Evolutionary conservation across 176 grass and related monocot genomes (phyloP).

Genomic region (Echinochloa phyllopogon): DNA sequence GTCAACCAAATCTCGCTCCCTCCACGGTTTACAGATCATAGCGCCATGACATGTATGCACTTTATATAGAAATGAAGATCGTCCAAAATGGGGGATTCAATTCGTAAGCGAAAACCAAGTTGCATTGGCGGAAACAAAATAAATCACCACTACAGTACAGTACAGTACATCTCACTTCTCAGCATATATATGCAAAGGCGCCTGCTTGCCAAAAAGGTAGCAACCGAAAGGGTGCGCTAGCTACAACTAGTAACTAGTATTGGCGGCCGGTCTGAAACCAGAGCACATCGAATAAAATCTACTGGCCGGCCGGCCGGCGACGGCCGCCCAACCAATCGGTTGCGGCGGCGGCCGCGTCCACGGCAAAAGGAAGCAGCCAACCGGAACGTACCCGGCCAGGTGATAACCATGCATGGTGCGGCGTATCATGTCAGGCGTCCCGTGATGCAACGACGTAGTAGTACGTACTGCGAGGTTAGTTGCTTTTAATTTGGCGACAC

Average conservation of each 20-base stretch:
- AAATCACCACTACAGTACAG: no score
- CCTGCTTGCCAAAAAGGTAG: neutral
- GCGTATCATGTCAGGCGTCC: constrained; percentile 5
- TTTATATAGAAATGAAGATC: no score
- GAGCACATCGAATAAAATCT: neutral
- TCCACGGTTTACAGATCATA: no score
- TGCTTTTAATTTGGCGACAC: neutral
- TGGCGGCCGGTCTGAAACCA: neutral
- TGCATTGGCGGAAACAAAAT: no score
- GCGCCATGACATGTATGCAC: no score
- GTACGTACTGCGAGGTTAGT: no score
- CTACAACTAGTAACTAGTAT: no score
- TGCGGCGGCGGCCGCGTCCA: neutral
- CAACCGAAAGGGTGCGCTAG: neutral
- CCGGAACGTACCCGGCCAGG: neutral
- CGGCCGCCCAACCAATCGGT: constrained; percentile 28
- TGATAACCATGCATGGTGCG: neutral
- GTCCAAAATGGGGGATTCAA: no score
- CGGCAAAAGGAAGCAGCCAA: constrained; percentile 11
- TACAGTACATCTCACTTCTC: no score
- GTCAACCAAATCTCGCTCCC: no score
- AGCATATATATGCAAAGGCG: neutral
- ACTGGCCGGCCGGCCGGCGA: neutral
- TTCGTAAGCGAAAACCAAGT: no score
- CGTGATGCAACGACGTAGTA: neutral